Percentiles rank a stretch among this genome's conserved stretches.
Evolutionary conservation across 805 yeast species (phyloP).

Genomic region (Pichia insulana): DNA sequence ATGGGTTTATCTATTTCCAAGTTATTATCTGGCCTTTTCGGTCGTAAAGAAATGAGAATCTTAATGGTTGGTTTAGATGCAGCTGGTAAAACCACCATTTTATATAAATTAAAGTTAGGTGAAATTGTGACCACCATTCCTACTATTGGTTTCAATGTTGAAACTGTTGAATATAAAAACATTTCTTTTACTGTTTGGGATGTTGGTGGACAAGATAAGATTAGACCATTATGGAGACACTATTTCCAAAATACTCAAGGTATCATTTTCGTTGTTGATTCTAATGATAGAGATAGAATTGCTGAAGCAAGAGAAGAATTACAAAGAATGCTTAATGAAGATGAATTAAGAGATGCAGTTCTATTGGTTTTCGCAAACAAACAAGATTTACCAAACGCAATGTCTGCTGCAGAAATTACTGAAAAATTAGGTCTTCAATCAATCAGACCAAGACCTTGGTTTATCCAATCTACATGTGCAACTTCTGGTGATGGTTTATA

Average conservation of each 20-base stretch:
- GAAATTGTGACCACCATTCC: conserved; percentile 95
- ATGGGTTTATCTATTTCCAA: conserved; percentile 97
- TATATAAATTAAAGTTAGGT: conserved; percentile 89
- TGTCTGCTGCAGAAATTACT: conserved; percentile 98
- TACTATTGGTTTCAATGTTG: conserved; percentile 95
- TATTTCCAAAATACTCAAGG: conserved; percentile 98
- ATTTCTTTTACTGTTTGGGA: conserved; percentile 97
- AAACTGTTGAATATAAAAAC: conserved; percentile 95
- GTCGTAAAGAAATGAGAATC: conserved; percentile 96
- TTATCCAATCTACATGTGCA: conserved; percentile 97
- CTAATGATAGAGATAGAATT: conserved; percentile 96
- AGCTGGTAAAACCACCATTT: conserved; percentile 96
- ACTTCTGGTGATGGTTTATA: conserved; percentile 98
- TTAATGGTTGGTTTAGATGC: conserved; percentile 98
- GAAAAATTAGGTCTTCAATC: conserved; percentile 95
- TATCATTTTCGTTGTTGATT: conserved; percentile 94
- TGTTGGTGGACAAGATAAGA: conserved; percentile 99
- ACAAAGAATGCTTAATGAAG: conserved; percentile 97
- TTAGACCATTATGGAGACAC: conserved; percentile 98
- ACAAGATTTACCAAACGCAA: conserved; percentile 98
- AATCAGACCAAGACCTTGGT: conserved; percentile 98
- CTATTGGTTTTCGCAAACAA: conserved; percentile 95
- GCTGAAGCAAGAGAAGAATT: conserved; percentile 97
- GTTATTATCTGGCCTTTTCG: conserved; percentile 89
- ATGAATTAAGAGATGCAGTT: conserved; percentile 93